phyloP scores from a whole-genome alignment of 345 rosid genomes.

The Erucastrum elatum region DNA sequence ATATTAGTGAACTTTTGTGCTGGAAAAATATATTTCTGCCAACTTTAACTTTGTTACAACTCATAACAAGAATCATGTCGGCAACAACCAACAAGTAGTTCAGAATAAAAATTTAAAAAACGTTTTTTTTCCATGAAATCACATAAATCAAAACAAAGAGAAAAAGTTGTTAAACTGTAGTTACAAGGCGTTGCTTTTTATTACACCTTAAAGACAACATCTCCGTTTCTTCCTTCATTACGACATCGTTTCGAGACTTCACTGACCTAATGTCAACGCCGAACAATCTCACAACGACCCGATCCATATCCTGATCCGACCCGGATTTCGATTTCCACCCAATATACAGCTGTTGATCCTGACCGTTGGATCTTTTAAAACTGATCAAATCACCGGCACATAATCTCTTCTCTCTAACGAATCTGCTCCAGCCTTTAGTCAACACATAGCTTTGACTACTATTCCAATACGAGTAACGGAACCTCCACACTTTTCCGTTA shows the following conservation, averaged over 20 bases:
- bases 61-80: neutral
- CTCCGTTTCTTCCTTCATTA: slow-evolving; percentile 53
- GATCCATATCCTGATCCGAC: slow-evolving; percentile 39
- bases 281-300: slow-evolving; percentile 63
- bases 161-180: slow-evolving; percentile 26
- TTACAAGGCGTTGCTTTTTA: slow-evolving; percentile 81
- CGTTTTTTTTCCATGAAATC: neutral
- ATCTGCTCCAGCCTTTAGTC: slow-evolving; percentile 95
- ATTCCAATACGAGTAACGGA: slow-evolving; percentile 94
- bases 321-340: slow-evolving; percentile 50
- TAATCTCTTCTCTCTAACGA: slow-evolving; percentile 78
- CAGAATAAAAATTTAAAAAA: neutral
- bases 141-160: neutral
- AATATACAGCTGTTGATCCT: slow-evolving; percentile 65
- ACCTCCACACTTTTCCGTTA: slow-evolving; percentile 82
- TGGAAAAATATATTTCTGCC: neutral
- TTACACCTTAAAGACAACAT: slow-evolving; percentile 47
- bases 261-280: slow-evolving; percentile 42
- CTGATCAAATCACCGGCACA: slow-evolving; percentile 79
- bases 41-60: neutral
- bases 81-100: neutral
- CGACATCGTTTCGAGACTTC: slow-evolving; percentile 41
- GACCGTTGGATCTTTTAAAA: slow-evolving; percentile 78
- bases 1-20: neutral
- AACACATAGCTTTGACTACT: slow-evolving; percentile 93